A percentile compares a stretch with the other conserved stretches of the same genome.
Conservation (phyloP, 106 monocot genomes). For the Dactylorhiza incarnata region DNA sequence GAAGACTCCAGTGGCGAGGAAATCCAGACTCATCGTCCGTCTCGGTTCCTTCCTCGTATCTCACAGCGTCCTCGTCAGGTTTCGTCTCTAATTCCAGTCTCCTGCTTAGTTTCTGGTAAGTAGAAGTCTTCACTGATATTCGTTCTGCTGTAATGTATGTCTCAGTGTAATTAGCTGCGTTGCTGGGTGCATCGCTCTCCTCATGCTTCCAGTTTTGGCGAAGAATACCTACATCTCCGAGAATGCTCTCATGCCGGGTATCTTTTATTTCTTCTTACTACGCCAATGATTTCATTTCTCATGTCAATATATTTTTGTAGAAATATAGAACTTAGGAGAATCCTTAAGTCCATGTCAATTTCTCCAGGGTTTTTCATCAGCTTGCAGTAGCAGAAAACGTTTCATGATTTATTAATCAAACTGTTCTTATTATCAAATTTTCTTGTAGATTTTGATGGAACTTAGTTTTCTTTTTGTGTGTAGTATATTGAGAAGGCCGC, state of each 20-base stretch:
- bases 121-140: background rate
- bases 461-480: background rate
- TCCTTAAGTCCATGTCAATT: background rate
- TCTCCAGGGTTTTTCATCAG: background rate
- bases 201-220: conserved; percentile 69
- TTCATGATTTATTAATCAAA: no score
- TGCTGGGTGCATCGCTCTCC: conserved; percentile 42
- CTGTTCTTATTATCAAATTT: no score
- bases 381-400: no score
- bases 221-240: conserved; percentile 91
- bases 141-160: background rate
- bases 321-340: background rate
- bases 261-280: background rate
- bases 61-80: conserved; percentile 60
- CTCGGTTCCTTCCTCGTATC: conserved; percentile 52
- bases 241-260: conserved; percentile 92
- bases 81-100: background rate
- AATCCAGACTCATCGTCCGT: conserved; percentile 63
- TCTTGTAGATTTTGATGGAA: no score
- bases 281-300: background rate
- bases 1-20: conserved; percentile 12
- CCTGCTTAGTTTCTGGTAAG: background rate
- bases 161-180: conserved; percentile 51
- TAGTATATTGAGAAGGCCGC: background rate
- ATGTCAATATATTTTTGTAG: background rate